phyloP scores from a whole-genome alignment of 805 yeast genomes.

The Lachancea nothofagi region DNA sequence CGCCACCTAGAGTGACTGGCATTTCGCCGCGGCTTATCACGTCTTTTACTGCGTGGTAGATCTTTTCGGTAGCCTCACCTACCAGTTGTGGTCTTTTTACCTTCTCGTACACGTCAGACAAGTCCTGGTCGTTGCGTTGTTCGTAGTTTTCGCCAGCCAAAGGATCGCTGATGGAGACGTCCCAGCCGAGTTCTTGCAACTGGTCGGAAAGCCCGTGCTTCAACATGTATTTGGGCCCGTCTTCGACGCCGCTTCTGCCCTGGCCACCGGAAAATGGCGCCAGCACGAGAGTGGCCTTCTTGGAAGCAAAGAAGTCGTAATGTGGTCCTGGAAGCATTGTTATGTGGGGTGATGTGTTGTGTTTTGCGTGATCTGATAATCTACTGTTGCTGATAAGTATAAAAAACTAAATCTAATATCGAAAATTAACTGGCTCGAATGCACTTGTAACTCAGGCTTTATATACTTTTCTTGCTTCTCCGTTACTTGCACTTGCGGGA shows the following conservation, averaged over 20 bases:
- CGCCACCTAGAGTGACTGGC: conserved; percentile 91
- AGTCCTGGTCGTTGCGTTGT: conserved; percentile 37
- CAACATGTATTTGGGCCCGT: conserved; percentile 80
- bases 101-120: conserved; percentile 46
- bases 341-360: neutral
- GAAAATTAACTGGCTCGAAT: neutral
- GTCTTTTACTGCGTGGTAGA: conserved; percentile 54
- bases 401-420: too few relatives aligned
- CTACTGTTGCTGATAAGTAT: too few relatives aligned
- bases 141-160: conserved; percentile 45
- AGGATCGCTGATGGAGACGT: conserved; percentile 47
- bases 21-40: conserved; percentile 47
- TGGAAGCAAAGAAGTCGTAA: conserved; percentile 45
- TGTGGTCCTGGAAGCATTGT: conserved; percentile 19
- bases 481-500: conserved; percentile 14
- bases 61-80: conserved; percentile 58
- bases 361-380: neutral
- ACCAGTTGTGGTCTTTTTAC: conserved; percentile 76
- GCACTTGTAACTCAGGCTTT: neutral
- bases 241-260: conserved; percentile 87
- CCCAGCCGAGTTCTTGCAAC: conserved; percentile 70
- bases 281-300: conserved; percentile 58
- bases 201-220: conserved; percentile 65
- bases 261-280: conserved; percentile 98
- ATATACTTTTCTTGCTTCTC: conserved; percentile 11